phyloP scores from a whole-genome alignment of 2,329 filamentous ascomycete species.

The Piedraia hortae region DNA sequence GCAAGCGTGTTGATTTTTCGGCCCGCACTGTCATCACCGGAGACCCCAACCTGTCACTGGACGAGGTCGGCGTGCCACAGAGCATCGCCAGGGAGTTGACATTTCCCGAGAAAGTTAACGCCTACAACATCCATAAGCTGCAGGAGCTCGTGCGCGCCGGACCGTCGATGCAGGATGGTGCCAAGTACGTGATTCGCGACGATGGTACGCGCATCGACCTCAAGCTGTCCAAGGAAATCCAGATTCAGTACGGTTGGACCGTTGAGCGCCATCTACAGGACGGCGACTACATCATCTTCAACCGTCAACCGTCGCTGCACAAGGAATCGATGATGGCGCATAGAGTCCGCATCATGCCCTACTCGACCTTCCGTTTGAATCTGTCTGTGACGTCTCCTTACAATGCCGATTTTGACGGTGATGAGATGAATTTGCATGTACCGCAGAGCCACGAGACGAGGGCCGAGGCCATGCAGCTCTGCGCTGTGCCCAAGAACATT shows the following conservation, averaged over 20 bases:
- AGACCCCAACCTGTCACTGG: constrained; percentile 83
- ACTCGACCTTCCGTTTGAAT: constrained; percentile 94
- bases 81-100: constrained; percentile 83
- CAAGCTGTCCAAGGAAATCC: constrained; percentile 72
- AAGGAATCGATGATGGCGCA: constrained; percentile 99
- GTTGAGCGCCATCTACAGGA: constrained; percentile 92
- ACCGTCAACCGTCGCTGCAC: constrained; percentile 93
- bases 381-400: constrained; percentile 94
- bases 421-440: constrained; percentile 99
- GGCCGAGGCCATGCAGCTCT: constrained; percentile 78
- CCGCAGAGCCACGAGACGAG: constrained; percentile 92
- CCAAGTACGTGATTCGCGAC: constrained; percentile 82
- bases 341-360: constrained; percentile 90
- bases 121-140: constrained; percentile 87
- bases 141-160: constrained; percentile 77
- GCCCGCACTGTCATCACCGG: constrained; percentile 98
- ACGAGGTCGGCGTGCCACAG: constrained; percentile 87
- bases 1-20: constrained; percentile 97
- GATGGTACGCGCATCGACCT: constrained; percentile 88
- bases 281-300: constrained; percentile 97
- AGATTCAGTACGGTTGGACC: constrained; percentile 89
- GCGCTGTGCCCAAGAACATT: constrained; percentile 94
- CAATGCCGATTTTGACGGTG: constrained; percentile 98
- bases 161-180: constrained; percentile 81
- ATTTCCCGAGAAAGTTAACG: constrained; percentile 90